Conservation (phyloP, 805 yeast genomes). For the Henningerozyma blattae region DNA sequence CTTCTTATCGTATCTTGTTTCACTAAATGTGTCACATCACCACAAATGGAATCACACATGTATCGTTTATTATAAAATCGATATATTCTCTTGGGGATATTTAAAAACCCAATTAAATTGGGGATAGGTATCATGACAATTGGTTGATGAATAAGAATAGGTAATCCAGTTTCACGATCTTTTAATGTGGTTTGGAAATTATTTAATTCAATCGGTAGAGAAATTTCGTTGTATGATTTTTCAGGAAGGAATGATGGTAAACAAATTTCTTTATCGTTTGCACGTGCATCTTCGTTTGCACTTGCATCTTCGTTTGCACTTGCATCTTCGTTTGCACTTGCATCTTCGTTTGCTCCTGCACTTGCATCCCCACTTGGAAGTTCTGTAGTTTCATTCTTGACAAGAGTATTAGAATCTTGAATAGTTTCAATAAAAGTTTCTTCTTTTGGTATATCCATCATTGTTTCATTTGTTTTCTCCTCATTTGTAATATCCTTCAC, state of each 20-base stretch:
- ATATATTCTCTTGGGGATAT: conserved; percentile 63
- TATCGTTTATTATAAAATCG: conserved; percentile 65
- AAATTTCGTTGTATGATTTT: conserved; percentile 40
- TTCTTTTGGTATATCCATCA: neutral
- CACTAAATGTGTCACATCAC: conserved; percentile 41
- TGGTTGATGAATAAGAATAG: conserved; percentile 66
- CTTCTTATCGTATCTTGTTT: conserved; percentile 39
- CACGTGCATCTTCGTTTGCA: conserved; percentile 4
- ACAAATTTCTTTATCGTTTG: conserved; percentile 4
- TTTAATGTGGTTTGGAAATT: conserved; percentile 12
- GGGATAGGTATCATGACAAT: conserved; percentile 65
- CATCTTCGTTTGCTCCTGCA: conserved; percentile 2
- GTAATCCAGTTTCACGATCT: conserved; percentile 26
- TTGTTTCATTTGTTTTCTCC: neutral
- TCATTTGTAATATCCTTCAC: neutral
- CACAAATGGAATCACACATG: conserved; percentile 57
- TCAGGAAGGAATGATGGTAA: conserved; percentile 55
- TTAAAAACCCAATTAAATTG: conserved; percentile 65
- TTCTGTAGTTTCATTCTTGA: neutral
- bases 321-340: neutral
- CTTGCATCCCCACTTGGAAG: neutral
- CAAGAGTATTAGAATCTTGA: neutral
- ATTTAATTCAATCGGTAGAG: conserved; percentile 51
- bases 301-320: conserved; percentile 5
- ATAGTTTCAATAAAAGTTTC: neutral